phyloP scores from a whole-genome alignment of 2,329 filamentous ascomycete genomes.

The Akanthomyces uredinophilus region DNA sequence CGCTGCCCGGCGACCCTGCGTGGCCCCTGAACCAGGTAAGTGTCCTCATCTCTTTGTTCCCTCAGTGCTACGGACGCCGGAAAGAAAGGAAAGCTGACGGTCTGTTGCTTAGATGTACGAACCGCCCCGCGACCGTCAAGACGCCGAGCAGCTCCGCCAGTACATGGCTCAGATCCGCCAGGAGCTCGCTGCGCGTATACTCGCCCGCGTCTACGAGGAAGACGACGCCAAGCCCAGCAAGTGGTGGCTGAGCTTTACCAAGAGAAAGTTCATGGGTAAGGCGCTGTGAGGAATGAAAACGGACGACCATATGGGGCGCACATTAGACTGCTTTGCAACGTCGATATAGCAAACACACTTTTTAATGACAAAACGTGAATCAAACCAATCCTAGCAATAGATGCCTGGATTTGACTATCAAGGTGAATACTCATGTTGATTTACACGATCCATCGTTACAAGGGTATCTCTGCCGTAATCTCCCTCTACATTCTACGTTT shows the following conservation, averaged over 20 bases:
- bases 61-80: too few relatives aligned
- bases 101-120: constrained; percentile 89
- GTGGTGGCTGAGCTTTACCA: constrained; percentile 99
- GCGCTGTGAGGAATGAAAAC: constrained; percentile 48
- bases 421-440: neutral
- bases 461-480: neutral
- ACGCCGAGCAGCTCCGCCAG: constrained; percentile 81
- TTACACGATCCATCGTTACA: constrained; percentile 2
- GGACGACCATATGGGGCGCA: too few relatives aligned
- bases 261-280: constrained; percentile 99
- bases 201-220: constrained; percentile 84
- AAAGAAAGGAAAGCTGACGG: too few relatives aligned
- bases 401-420: neutral
- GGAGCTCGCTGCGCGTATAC: constrained; percentile 76
- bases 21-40: constrained; percentile 85
- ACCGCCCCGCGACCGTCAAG: constrained; percentile 76
- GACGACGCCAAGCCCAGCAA: constrained; percentile 65
- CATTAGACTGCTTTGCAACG: constrained; percentile 20
- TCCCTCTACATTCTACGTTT: constrained; percentile 53
- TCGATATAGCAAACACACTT: constrained; percentile 18
- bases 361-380: neutral
- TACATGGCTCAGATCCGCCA: constrained; percentile 92
- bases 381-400: neutral
- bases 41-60: too few relatives aligned
- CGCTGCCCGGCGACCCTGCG: constrained; percentile 85